Conservation (phyloP, 2,329 filamentous ascomycete genomes). For the Neurospora crassa region DNA sequence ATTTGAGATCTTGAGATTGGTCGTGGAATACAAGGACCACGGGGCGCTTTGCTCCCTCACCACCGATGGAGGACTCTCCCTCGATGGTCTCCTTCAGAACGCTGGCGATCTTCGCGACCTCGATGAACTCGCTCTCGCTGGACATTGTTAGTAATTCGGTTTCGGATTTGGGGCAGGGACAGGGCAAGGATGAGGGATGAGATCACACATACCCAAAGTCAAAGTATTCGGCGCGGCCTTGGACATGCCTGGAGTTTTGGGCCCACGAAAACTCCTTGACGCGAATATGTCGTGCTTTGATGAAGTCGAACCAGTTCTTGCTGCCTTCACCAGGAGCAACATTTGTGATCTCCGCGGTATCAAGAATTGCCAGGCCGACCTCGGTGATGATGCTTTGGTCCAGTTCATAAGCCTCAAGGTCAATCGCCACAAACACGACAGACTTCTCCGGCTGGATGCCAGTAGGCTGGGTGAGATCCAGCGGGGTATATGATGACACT, state of each 20-base stretch:
- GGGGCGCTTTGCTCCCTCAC: slow-evolving; percentile 18
- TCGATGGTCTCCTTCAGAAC: slow-evolving; percentile 14
- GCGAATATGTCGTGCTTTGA: slow-evolving; percentile 66
- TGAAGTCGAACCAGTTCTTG: slow-evolving; percentile 54
- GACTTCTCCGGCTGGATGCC: slow-evolving; percentile 39
- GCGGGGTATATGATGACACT: slow-evolving; percentile 9
- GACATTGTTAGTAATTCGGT: not conserved
- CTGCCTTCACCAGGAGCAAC: slow-evolving; percentile 52
- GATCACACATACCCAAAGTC: slow-evolving; percentile 55
- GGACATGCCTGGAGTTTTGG: slow-evolving; percentile 58
- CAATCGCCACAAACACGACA: slow-evolving; percentile 68
- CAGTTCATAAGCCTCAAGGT: slow-evolving; percentile 73
- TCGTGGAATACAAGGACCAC: slow-evolving; percentile 79
- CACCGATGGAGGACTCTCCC: not conserved
- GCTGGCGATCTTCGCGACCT: not conserved
- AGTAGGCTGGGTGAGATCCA: slow-evolving; percentile 35
- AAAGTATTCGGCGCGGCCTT: slow-evolving; percentile 65
- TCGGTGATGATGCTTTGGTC: slow-evolving; percentile 65
- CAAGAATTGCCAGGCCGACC: slow-evolving; percentile 72
- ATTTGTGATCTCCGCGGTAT: slow-evolving; percentile 48
- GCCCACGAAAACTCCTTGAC: slow-evolving; percentile 59
- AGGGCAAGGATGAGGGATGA: slow-evolving; percentile 20
- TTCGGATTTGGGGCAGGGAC: slow-evolving; percentile 1
- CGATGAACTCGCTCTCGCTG: slow-evolving; percentile 13
- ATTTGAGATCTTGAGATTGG: slow-evolving; percentile 55